Evolutionary conservation across 140 eudicot species (phyloP).

Genomic region (Anethum foeniculum): DNA sequence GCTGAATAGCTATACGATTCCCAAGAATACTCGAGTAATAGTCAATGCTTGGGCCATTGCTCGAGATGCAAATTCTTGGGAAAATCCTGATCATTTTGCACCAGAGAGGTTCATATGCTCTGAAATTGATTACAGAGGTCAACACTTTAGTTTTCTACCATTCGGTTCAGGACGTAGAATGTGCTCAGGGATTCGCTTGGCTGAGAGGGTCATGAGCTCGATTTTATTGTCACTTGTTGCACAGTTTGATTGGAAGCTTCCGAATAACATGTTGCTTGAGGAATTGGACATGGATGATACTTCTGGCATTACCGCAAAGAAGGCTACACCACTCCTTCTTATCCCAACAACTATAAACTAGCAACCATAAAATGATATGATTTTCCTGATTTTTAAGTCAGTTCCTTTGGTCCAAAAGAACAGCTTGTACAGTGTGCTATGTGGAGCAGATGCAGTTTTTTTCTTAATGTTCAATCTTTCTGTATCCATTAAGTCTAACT

Average conservation of each 20-base stretch:
- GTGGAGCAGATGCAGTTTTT: not conserved
- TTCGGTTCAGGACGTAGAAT: slow-evolving; percentile 2
- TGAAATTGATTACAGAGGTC: not conserved
- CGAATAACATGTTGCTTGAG: too few relatives aligned
- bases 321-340: not conserved
- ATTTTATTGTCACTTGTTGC: too few relatives aligned
- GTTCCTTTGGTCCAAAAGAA: too few relatives aligned
- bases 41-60: slow-evolving; percentile 1
- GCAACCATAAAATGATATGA: too few relatives aligned
- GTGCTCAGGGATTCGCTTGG: too few relatives aligned
- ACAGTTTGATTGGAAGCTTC: too few relatives aligned
- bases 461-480: not conserved
- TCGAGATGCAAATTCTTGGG: slow-evolving; percentile 2
- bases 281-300: not conserved
- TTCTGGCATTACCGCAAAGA: not conserved
- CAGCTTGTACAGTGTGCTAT: too few relatives aligned
- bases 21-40: not conserved
- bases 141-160: not conserved
- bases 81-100: not conserved
- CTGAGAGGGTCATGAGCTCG: too few relatives aligned
- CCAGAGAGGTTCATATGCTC: slow-evolving; percentile 5
- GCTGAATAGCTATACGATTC: not conserved
- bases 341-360: too few relatives aligned
- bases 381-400: too few relatives aligned
- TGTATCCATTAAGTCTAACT: too few relatives aligned